Conservation (phyloP, 768 basidiomycete species). For the Lentinula lateritia region DNA sequence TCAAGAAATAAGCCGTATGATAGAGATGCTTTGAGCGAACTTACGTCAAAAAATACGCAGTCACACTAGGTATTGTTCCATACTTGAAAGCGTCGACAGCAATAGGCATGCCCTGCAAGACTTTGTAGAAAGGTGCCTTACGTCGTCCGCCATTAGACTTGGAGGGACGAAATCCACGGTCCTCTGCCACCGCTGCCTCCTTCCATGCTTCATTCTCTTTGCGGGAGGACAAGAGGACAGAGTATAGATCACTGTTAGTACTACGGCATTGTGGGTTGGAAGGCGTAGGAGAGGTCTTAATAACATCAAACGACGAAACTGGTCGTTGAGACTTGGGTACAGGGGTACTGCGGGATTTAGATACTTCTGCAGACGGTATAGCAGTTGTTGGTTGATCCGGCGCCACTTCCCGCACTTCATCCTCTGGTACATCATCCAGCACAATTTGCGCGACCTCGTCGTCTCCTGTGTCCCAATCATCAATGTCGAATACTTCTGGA, state of each 20-base stretch:
- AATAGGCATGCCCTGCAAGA: slow-evolving; percentile 94
- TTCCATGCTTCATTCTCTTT: slow-evolving; percentile 84
- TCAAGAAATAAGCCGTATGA: slow-evolving; percentile 10
- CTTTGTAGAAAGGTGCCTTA: slow-evolving; percentile 93
- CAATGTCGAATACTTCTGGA: slow-evolving; percentile 17
- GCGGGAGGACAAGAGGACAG: slow-evolving; percentile 83
- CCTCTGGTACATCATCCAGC: slow-evolving; percentile 18
- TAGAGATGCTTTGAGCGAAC: slow-evolving; percentile 8
- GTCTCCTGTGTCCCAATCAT: slow-evolving; percentile 70
- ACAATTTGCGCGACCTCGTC: slow-evolving; percentile 47
- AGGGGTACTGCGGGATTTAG: not conserved
- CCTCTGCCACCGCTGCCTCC: slow-evolving; percentile 57
- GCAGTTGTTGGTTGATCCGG: slow-evolving; percentile 8
- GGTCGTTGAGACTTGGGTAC: slow-evolving; percentile 16
- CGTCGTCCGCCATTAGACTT: slow-evolving; percentile 51
- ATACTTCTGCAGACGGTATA: not conserved
- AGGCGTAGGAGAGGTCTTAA: not conserved
- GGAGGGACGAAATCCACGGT: slow-evolving; percentile 37
- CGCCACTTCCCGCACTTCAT: slow-evolving; percentile 31
- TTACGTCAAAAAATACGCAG: slow-evolving; percentile 89
- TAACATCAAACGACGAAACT: slow-evolving; percentile 14
- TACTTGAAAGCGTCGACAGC: slow-evolving; percentile 98
- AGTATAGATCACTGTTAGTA: slow-evolving; percentile 45
- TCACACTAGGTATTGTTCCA: slow-evolving; percentile 83
- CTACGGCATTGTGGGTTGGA: not conserved